Evolutionary conservation across 129 eudicot species (phyloP), one percentile per base, ranked within the genome.

Genomic region (Helichrysum umbraculigerum): DNA sequence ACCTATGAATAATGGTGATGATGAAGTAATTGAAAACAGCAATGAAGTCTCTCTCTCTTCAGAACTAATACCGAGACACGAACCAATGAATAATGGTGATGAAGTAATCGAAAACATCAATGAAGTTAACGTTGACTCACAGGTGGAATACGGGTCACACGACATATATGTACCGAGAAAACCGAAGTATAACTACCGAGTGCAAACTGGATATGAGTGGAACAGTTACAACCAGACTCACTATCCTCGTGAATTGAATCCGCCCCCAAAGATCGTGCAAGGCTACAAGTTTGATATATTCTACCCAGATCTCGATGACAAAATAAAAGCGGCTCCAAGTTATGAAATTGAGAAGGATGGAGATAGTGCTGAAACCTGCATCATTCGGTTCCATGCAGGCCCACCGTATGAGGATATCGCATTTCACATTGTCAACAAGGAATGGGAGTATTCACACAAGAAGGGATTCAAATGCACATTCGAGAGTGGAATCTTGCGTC

Each of bases 201-300:
- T 94, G 68, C 98, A 94, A 80, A 91, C 98, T 54, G 98, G 98
- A 37, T 94, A 94, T 33, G 98, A 94, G 78, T 94, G 98, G 98
- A 94, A 94, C 78, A 42, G 10, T 10, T 22, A 42, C 52, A 61
- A 67, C 32, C 98, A 94, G 70, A 94, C 98, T 54, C 98, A 94
- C 57, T 94, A 94, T 71, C 97, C 91, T 79, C 98, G 91, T 39
- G 98, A 94, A 32, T 2, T 32, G 72, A 94, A 94, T 59, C 98
- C 96, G 0, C 98, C 98, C 37, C 98, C 98, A 21, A 94, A 94
- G 78, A 86, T 94, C 32, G 98, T 94, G 33, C 98, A 94, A 60
- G 98, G 98, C 7, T 94, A 94, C 86, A 91, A 94, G 58, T 94
- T 94, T 77, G 91, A 91, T 62, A 91, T 94, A 17, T 94, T 88